A percentile compares a stretch with the other conserved stretches of the same genome.
Conservation (phyloP, 345 rosid genomes). For the Lagerstroemia speciosa region DNA sequence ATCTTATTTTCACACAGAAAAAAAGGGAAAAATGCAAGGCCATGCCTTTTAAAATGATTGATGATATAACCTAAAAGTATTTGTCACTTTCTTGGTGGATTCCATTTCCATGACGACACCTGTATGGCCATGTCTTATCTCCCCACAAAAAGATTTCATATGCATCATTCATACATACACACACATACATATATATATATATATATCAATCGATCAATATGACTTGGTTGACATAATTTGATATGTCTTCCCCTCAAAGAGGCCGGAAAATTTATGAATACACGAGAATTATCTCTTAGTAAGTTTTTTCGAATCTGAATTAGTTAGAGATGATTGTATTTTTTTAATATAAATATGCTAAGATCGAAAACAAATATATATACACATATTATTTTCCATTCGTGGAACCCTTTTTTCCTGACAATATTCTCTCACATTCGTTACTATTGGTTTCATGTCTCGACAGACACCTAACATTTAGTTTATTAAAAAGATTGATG, state of each 20-base stretch:
- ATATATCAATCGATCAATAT: neutral
- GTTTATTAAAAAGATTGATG: neutral
- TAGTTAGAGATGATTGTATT: no score
- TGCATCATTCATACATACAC: no score
- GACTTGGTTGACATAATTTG: no score
- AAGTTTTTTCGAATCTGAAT: no score
- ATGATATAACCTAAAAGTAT: neutral
- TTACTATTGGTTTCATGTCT: neutral
- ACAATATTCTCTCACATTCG: neutral
- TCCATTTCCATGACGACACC: neutral
- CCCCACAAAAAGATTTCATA: no score
- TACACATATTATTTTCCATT: neutral
- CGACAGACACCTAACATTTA: neutral
- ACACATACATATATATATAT: no score
- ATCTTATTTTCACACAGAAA: neutral
- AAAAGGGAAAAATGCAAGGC: neutral
- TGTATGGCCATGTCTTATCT: conserved; percentile 1
- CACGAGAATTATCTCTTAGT: no score
- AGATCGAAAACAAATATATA: no score
- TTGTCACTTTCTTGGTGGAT: conserved; percentile 1
- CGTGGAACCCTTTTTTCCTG: neutral
- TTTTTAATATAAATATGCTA: no score
- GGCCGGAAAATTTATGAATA: no score
- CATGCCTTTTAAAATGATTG: neutral
- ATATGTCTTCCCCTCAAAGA: no score